Evolutionary conservation across 2,329 filamentous ascomycete species (phyloP), one percentile per base, ranked within the genome.

Genomic region (Fusarium odoratissimum): DNA sequence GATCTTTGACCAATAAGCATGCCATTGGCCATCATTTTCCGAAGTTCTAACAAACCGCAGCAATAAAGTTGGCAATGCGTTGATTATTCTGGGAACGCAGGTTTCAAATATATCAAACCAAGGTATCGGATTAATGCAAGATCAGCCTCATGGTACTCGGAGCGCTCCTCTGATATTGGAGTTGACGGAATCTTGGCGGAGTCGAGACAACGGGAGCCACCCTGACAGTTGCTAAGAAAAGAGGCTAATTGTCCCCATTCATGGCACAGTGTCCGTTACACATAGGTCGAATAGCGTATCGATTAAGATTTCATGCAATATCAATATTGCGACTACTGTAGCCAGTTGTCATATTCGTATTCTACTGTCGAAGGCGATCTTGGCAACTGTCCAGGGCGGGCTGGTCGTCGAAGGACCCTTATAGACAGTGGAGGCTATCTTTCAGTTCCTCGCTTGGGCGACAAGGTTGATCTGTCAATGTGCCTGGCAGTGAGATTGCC

Each of bases 221-320:
- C 35, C 57, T 46, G 45, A 44, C 44, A 58, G 51, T 38, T 58
- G 58, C 42, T 46, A 64, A 58, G 31, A 46, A 67, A 44, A 51
- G 48, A 60, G 63, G 67, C 74, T 71, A 72, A 73, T 67, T 58
- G 61, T 71, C 60, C 38, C 40, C 57, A 52, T 63, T 64, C 57
- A 54, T 69, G 48, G 64, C 60, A 75, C 72, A 76, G 68, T 76
- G 67, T 60, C 62, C 56, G 62, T 69, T 67, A 55, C 31, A 51
- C 41, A 59, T 58, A 68, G 25, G 46, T 23, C 48, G 17, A 37
- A 37, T 49, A 59, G 40, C 44, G 45, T 33, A 57, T 54, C 40
- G 40, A 48, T 55, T 45, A 40, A 59, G 51, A 58, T 60, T 71
- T 51, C 45, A 67, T 63, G 57, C 61, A 71, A 61, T 49, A 57